A percentile compares a stretch with the other conserved stretches of the same genome.
These are phyloP conservation scores for Calonectria hongkongensis DNA, from an alignment of 2,329 filamentous ascomycete genomes.

Conservation along the genomic window DNA sequence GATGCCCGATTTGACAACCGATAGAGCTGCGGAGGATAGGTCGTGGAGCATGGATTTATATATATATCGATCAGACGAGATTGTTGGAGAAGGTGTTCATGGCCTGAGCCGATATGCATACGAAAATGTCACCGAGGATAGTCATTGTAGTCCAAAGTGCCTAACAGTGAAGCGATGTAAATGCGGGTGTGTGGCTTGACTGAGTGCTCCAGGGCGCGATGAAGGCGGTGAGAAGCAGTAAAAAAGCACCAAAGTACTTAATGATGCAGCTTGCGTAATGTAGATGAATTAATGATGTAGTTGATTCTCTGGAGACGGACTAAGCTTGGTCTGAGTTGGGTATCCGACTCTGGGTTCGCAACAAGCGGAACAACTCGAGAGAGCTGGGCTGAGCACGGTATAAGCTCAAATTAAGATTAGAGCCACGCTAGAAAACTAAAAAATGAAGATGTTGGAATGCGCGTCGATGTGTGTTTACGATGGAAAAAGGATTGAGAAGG, in stretches of 20 bases:
- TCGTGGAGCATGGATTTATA: background rate
- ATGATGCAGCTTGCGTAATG: background rate
- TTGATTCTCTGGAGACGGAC: conserved; percentile 1
- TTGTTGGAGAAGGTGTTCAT: background rate
- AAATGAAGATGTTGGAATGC: background rate
- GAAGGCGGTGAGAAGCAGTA: background rate
- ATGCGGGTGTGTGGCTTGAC: background rate
- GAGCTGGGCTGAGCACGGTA: background rate
- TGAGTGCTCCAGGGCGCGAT: no score
- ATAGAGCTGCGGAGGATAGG: background rate
- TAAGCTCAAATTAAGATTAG: conserved; percentile 2
- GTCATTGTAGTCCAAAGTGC: background rate
- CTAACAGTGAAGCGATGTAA: background rate
- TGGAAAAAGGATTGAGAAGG: conserved; percentile 2
- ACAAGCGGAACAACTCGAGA: background rate
- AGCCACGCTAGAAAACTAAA: background rate
- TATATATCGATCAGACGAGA: background rate
- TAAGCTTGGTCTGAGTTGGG: background rate
- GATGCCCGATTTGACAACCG: background rate
- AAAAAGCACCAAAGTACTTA: background rate
- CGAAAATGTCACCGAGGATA: background rate
- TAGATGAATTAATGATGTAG: background rate
- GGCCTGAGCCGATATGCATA: background rate
- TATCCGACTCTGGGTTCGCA: background rate
- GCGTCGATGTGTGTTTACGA: conserved; percentile 5